These are phyloP conservation scores for Annulohypoxylon moriforme DNA, from an alignment of 495 filamentous ascomycete genomes.

Conservation along the genomic window DNA sequence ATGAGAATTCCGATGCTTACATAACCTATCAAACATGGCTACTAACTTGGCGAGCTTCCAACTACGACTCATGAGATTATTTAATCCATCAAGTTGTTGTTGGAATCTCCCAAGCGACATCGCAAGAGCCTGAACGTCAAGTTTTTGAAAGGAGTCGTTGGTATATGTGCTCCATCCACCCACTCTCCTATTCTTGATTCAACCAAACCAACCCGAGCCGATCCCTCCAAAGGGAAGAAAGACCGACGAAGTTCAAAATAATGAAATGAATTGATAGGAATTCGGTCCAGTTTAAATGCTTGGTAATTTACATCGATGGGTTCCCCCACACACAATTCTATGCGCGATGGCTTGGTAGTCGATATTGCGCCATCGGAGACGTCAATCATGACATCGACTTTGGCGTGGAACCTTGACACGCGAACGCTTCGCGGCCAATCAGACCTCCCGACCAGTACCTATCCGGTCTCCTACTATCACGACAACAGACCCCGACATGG, in stretches of 20 bases:
- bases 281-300: not conserved
- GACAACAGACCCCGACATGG: slow-evolving; percentile 41
- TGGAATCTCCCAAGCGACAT: not conserved
- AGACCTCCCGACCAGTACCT: not conserved
- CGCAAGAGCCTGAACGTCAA: not conserved
- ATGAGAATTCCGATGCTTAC: not conserved
- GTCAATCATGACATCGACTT: slow-evolving; percentile 56
- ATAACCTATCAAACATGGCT: not conserved
- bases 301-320: slow-evolving; percentile 3
- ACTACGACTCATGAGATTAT: not conserved
- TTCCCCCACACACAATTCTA: slow-evolving; percentile 20
- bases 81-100: not conserved
- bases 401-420: slow-evolving; percentile 6
- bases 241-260: slow-evolving; percentile 6
- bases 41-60: not conserved
- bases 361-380: slow-evolving; percentile 75
- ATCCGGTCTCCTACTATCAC: slow-evolving; percentile 17
- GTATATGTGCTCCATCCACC: not conserved
- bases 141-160: not conserved
- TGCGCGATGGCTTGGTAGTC: slow-evolving; percentile 52
- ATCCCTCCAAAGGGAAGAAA: slow-evolving; percentile 4
- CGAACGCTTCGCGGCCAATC: slow-evolving; percentile 26
- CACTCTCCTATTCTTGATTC: not conserved
- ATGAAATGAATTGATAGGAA: not conserved
- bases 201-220: not conserved